These are phyloP conservation scores for Backusella tarrabulga DNA, from an alignment of 192 early-diverging fungal genomes.

Conservation along the genomic window DNA sequence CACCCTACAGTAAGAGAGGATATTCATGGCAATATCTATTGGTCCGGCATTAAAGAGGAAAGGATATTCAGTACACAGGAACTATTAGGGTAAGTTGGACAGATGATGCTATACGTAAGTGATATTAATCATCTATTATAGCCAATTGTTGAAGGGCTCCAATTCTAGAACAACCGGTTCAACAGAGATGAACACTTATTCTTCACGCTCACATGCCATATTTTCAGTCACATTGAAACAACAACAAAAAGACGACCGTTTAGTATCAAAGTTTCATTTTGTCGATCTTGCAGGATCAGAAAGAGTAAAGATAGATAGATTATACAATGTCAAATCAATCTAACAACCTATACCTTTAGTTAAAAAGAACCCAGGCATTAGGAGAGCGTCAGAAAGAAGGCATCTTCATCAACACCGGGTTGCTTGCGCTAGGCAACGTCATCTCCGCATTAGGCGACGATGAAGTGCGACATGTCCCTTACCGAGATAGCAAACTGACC, in stretches of 20 bases:
- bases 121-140: background rate
- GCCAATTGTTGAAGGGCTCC: slow-evolving; percentile 51
- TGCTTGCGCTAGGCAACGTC: slow-evolving; percentile 96
- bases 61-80: slow-evolving; percentile 65
- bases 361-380: slow-evolving; percentile 17
- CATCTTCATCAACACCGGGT: slow-evolving; percentile 92
- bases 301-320: slow-evolving; percentile 45
- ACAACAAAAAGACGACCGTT: slow-evolving; percentile 34
- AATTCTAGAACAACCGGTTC: slow-evolving; percentile 69
- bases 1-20: slow-evolving; percentile 68
- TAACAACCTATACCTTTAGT: background rate
- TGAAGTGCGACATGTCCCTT: slow-evolving; percentile 69
- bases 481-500: slow-evolving; percentile 95
- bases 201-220: slow-evolving; percentile 96
- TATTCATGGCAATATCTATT: slow-evolving; percentile 72
- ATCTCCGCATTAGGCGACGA: slow-evolving; percentile 91
- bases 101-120: too few species aligned
- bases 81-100: slow-evolving; percentile 39
- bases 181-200: slow-evolving; percentile 94
- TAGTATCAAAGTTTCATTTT: slow-evolving; percentile 87
- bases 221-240: slow-evolving; percentile 90
- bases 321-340: background rate
- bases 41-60: slow-evolving; percentile 80
- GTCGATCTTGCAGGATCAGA: slow-evolving; percentile 99
- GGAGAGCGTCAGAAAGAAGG: slow-evolving; percentile 95